Evolutionary conservation across 1,284 basidiomycete genomes (phyloP), one percentile per base, ranked within the genome.

Genomic region (Ganoderma resinaceum): DNA sequence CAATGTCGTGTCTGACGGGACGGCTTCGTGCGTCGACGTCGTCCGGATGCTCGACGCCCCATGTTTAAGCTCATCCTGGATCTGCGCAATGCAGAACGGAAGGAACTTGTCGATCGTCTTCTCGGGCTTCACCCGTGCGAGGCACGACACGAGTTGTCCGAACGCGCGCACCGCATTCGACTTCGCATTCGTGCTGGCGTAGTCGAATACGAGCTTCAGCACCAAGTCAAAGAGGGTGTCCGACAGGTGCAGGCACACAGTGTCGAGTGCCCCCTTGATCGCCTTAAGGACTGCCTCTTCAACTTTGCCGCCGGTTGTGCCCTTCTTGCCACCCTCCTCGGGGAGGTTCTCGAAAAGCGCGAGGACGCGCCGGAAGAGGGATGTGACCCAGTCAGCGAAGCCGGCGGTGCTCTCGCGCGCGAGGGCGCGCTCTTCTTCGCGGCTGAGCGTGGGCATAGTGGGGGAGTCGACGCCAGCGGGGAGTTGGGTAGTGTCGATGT

Each of bases 1-100:
- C 63, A 99, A 83, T 0, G 95, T 93, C 1, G 95, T 96, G 76
- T 99, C 97, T 7, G 94, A 94, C 4, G 95, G 90, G 1, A 95
- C 86, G 0, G 95, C 93, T 23, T 89, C 87, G 71, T 92, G 89
- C 7, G 90, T 90, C 0, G 95, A 96, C 1, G 96, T 99, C 9
- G 95, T 98, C 37, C 95, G 86, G 42, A 92, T 86, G 68, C 94
- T 95, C n/a, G 95, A 97, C 0, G 98, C 97, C 1, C 98, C 98
- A 70, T 95, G 90, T 72, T 90, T 93, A 60, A 99, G 81, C 79
- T 99, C 97, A 61, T 91, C 87, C 69, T 91, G 88, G 66, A 99
- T 96, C 75, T 95, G 92, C n/a, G 83, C 81, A 26, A 88, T 84
- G 78, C 95, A 97, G 70, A 91, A 89, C 0, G 94, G 91, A 72